These are phyloP conservation scores for Chlorella vulgaris DNA, from an alignment of 139 green algal species.

Conservation along the genomic window DNA sequence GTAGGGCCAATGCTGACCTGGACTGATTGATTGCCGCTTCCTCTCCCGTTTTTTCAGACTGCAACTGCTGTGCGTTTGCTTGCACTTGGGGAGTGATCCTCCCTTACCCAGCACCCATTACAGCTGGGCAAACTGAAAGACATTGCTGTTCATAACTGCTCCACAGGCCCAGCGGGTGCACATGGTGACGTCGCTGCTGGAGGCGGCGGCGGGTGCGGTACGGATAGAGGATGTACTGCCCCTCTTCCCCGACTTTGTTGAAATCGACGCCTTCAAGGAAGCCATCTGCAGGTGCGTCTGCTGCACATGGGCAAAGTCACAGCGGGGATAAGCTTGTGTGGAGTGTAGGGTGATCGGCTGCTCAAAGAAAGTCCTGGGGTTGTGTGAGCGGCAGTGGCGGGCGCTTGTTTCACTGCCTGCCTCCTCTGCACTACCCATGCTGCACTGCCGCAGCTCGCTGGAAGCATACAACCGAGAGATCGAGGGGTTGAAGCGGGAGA, in stretches of 20 bases:
- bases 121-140: not conserved
- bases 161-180: conserved; percentile 61
- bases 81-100: too few species aligned
- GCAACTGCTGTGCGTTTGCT: too few species aligned
- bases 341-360: too few species aligned
- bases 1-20: too few species aligned
- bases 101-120: not conserved
- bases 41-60: too few species aligned
- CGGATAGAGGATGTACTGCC: conserved; percentile 97
- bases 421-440: not conserved
- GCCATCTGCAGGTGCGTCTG: conserved; percentile 71
- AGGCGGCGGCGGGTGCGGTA: conserved; percentile 80
- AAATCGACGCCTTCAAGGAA: conserved; percentile 95
- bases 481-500: conserved; percentile 69
- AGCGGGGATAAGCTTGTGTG: too few species aligned
- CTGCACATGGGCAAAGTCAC: too few species aligned
- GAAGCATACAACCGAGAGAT: conserved; percentile 87
- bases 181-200: conserved; percentile 71
- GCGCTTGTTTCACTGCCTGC: not conserved
- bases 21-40: too few species aligned
- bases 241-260: conserved; percentile 96
- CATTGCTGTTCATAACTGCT: not conserved
- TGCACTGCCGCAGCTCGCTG: conserved; percentile 51
- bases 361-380: too few species aligned
- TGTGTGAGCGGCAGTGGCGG: too few species aligned